A percentile compares a stretch with the other conserved stretches of the same genome.
Conservation (phyloP, 495 filamentous ascomycete genomes). For the Daldinia grandis region DNA sequence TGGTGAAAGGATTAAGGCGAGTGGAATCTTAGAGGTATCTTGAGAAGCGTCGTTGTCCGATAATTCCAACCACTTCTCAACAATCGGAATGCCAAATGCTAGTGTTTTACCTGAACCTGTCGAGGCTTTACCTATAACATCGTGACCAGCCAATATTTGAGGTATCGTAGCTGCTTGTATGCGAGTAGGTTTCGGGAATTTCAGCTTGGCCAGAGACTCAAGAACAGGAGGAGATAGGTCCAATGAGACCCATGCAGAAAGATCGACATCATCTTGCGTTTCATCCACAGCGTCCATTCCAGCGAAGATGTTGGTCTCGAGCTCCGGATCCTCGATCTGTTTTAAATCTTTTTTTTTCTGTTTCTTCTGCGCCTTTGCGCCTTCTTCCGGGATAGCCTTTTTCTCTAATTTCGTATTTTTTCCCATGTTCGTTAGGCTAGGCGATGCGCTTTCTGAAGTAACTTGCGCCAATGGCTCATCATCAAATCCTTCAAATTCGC, state of each 20-base stretch:
- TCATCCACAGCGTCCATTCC: slow-evolving; percentile 52
- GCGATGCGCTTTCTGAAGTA: neutral
- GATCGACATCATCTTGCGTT: slow-evolving; percentile 56
- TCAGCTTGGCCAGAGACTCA: slow-evolving; percentile 76
- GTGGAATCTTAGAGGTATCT: slow-evolving; percentile 58
- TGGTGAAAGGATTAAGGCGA: slow-evolving; percentile 90
- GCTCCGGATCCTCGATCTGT: slow-evolving; percentile 39
- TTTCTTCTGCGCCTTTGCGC: slow-evolving; percentile 51
- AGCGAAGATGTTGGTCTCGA: slow-evolving; percentile 54
- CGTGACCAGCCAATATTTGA: slow-evolving; percentile 74
- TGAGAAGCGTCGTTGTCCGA: slow-evolving; percentile 49
- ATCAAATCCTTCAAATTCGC: slow-evolving; percentile 65
- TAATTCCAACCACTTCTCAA: slow-evolving; percentile 68
- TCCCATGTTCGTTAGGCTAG: slow-evolving; percentile 17
- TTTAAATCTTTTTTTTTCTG: slow-evolving; percentile 55
- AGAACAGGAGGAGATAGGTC: slow-evolving; percentile 73
- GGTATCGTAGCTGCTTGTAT: slow-evolving; percentile 84
- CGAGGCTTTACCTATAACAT: slow-evolving; percentile 81
- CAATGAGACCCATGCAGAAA: slow-evolving; percentile 80
- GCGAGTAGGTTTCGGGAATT: slow-evolving; percentile 78
- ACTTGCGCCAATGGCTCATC: slow-evolving; percentile 43
- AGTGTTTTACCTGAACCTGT: slow-evolving; percentile 88
- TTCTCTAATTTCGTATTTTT: slow-evolving; percentile 21
- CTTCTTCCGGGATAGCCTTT: slow-evolving; percentile 21
- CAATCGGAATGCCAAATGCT: slow-evolving; percentile 81